These are phyloP conservation scores for Cyberlindnera misumaiensis DNA, from an alignment of 805 yeast species.

Conservation along the genomic window DNA sequence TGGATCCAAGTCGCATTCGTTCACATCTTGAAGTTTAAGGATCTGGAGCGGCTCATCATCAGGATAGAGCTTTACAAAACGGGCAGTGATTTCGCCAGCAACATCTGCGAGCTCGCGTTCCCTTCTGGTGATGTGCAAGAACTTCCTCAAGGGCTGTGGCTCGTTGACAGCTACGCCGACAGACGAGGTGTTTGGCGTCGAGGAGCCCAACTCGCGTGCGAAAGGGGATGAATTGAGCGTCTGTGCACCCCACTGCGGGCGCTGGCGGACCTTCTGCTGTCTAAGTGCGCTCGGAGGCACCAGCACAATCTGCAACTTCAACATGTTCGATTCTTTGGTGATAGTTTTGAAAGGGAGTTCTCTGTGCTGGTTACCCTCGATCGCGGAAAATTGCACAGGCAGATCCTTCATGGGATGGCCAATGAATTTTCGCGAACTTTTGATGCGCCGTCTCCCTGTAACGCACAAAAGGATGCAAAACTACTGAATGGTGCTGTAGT, in stretches of 20 bases:
- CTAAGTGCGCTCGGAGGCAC: slow-evolving; percentile 33
- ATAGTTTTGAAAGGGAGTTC: too few relatives aligned
- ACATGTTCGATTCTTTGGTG: slow-evolving; percentile 22
- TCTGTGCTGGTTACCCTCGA: too few relatives aligned
- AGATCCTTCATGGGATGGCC: too few relatives aligned
- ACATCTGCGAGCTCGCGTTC: slow-evolving; percentile 40
- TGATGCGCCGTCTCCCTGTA: too few relatives aligned
- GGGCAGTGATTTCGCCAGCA: slow-evolving; percentile 44
- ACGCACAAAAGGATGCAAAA: too few relatives aligned
- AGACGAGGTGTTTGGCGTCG: slow-evolving; percentile 28
- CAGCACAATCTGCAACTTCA: slow-evolving; percentile 38
- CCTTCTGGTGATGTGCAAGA: slow-evolving; percentile 56
- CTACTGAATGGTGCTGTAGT: too few relatives aligned
- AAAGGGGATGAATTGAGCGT: slow-evolving; percentile 10
- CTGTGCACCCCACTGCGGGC: slow-evolving; percentile 1
- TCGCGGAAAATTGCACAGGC: neutral
- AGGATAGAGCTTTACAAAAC: slow-evolving; percentile 63
- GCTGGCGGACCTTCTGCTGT: slow-evolving; percentile 3
- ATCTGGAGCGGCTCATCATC: slow-evolving; percentile 48
- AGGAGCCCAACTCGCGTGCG: slow-evolving; percentile 27
- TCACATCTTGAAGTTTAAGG: slow-evolving; percentile 57
- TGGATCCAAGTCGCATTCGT: slow-evolving; percentile 73
- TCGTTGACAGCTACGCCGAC: neutral
- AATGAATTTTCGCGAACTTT: too few relatives aligned
- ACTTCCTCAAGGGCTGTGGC: slow-evolving; percentile 35